phyloP scores from a whole-genome alignment of 345 rosid species.

The Bretschneidera sinensis region DNA sequence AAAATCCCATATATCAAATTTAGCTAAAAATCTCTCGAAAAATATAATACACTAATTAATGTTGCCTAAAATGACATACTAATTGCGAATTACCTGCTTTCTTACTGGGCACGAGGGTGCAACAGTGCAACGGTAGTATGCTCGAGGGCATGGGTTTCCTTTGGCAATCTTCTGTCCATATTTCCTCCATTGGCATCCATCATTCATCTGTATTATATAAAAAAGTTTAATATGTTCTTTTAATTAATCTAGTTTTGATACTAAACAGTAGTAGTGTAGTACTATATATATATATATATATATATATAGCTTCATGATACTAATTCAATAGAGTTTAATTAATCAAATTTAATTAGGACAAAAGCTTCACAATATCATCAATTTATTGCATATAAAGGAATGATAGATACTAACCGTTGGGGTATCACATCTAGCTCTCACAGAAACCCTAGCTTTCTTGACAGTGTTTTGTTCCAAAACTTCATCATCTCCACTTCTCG shows the following conservation, averaged over 20 bases:
- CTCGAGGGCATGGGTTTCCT: conserved; percentile 97
- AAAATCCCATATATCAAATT: too few species aligned
- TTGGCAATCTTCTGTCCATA: conserved; percentile 91
- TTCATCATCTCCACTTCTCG: conserved; percentile 40
- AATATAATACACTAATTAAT: too few species aligned
- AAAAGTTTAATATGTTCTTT: too few species aligned
- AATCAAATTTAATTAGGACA: too few species aligned
- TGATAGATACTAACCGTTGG: conserved; percentile 57
- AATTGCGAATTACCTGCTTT: conserved; percentile 83
- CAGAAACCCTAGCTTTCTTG: conserved; percentile 90
- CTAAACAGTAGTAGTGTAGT: too few species aligned
- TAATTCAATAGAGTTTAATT: too few species aligned
- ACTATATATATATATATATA: too few species aligned
- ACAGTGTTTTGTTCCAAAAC: conserved; percentile 46
- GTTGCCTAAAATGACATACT: too few species aligned
- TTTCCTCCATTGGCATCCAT: conserved; percentile 98
- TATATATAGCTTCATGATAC: too few species aligned
- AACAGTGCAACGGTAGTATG: conserved; percentile 87
- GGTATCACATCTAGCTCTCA: conserved; percentile 77
- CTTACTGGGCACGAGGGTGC: conserved; percentile 85
- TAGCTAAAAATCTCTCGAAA: too few species aligned
- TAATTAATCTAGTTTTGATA: too few species aligned
- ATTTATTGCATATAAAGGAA: not conserved
- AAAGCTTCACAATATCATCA: too few species aligned
- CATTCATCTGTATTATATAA: conserved; percentile 91